phyloP scores from a whole-genome alignment of 768 basidiomycete genomes.

The Boletus barrowsii region DNA sequence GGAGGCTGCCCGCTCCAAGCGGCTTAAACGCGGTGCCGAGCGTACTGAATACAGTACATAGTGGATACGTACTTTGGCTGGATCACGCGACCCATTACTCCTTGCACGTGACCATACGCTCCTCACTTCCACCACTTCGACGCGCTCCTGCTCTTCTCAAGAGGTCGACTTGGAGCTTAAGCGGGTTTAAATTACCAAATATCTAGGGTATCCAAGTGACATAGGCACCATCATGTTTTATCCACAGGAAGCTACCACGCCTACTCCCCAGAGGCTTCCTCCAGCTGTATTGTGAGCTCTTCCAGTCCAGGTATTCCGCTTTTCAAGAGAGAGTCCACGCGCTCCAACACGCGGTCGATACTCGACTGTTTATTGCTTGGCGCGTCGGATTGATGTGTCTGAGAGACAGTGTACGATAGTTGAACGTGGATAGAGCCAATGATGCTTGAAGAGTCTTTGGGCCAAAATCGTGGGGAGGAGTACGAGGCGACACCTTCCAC shows the following conservation, averaged over 20 bases:
- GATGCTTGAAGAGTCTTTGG: slow-evolving; percentile 80
- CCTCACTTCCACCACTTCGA: no score
- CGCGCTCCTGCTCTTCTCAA: no score
- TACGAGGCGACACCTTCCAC: slow-evolving; percentile 83
- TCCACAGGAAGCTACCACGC: background rate
- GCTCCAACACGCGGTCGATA: slow-evolving; percentile 65
- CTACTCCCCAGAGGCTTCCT: slow-evolving; percentile 29
- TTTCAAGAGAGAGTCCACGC: slow-evolving; percentile 71
- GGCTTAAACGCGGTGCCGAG: no score
- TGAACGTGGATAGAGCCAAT: slow-evolving; percentile 93
- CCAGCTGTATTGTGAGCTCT: slow-evolving; percentile 89
- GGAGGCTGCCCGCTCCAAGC: no score
- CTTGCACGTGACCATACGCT: no score
- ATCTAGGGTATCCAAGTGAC: slow-evolving; percentile 11
- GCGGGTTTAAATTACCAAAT: slow-evolving; percentile 12
- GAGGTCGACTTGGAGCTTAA: background rate
- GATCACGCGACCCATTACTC: no score
- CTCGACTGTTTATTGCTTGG: slow-evolving; percentile 13
- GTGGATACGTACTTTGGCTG: no score
- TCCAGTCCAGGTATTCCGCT: slow-evolving; percentile 76
- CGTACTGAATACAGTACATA: no score
- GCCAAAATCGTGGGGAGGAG: slow-evolving; percentile 88
- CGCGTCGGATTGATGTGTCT: slow-evolving; percentile 54
- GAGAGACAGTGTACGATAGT: slow-evolving; percentile 58
- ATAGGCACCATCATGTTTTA: slow-evolving; percentile 9